Evolutionary conservation across 1,284 basidiomycete species (phyloP), one percentile per base, ranked within the genome.

Genomic region (Stygiomarasmius scandens): DNA sequence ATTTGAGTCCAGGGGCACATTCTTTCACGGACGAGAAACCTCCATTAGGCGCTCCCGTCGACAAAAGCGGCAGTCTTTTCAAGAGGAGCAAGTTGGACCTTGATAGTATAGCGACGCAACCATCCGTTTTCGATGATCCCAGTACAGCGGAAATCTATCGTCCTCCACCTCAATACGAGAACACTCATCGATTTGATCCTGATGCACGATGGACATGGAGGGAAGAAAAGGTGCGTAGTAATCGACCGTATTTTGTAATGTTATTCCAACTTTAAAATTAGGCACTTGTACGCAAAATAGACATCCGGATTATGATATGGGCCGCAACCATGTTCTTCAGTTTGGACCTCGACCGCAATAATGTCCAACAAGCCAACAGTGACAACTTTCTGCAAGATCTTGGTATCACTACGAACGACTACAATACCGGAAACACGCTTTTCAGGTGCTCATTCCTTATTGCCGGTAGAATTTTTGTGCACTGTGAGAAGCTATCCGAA

Each of bases 121-220:
- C 77, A 2, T 83, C 80, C 12, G 84, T 86, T 0, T 87, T 81
- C 59, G 85, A 87, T 62, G 82, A 88, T 64, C 82, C 84, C 0
- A 61, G 65, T 14, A 75, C 77, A 0, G 69, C 83, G 2, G 77
- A 84, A 62, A 71, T 75, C 20, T 87, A 86, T 66, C 76, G 78
- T 6, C 85, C 86, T 2, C 80, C 81, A 29, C 70, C 77, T 2
- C 64, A 74, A 45, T 88, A 84, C 63, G 86, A 89, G 69, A 87
- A 87, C 63, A 60, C 73, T 1, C 84, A 87, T 66, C 76, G 84
- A 5, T 90, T 90, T 64, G 85, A 91, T 65, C 83, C 84, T 0
- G 54, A 71, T 14, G 87, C 87, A 20, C 78, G 87, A 6, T 91
- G 89, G 88, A 90, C 87, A 10, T 86, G 82, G 79, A 69, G 82